Conservation (phyloP, 1,284 basidiomycete genomes). For the Mycena citricolor region DNA sequence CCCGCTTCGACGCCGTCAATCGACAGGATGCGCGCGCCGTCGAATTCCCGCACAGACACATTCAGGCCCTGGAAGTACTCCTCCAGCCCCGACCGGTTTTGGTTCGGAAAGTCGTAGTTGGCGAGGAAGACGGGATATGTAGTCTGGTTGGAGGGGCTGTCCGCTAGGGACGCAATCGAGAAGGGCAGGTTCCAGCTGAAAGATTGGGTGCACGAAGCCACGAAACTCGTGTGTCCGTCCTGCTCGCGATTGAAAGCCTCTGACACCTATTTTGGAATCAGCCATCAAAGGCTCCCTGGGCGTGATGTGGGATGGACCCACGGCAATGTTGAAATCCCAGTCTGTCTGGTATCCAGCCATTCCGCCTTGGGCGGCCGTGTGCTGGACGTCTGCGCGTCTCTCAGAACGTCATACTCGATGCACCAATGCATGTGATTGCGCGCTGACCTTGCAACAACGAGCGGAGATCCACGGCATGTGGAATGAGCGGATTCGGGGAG, state of each 20-base stretch:
- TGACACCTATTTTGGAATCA: conserved; percentile 8
- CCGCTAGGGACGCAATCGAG: conserved; percentile 17
- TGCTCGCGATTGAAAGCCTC: conserved; percentile 21
- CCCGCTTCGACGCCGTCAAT: conserved; percentile 22
- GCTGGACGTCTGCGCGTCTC: conserved; percentile 8
- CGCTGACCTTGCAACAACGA: conserved; percentile 12
- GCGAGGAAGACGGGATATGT: conserved; percentile 18
- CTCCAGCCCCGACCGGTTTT: conserved; percentile 16
- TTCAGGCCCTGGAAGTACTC: conserved; percentile 18
- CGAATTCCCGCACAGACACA: conserved; percentile 16
- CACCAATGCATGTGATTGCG: too few relatives aligned
- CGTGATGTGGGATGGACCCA: not conserved
- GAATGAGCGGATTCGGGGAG: conserved; percentile 19
- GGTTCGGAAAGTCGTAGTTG: conserved; percentile 23
- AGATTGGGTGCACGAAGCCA: conserved; percentile 13
- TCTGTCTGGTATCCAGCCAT: conserved; percentile 9
- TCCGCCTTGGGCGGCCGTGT: conserved; percentile 2
- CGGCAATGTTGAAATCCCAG: conserved; percentile 11
- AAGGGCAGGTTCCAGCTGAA: conserved; percentile 22
- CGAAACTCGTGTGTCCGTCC: conserved; percentile 19
- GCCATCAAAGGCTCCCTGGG: not conserved
- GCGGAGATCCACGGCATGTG: conserved; percentile 20
- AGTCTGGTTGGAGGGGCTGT: conserved; percentile 8
- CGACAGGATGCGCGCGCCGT: conserved; percentile 16
- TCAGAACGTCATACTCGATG: too few relatives aligned